phyloP scores from a whole-genome alignment of 768 basidiomycete species.

The Lactarius hatsudake region DNA sequence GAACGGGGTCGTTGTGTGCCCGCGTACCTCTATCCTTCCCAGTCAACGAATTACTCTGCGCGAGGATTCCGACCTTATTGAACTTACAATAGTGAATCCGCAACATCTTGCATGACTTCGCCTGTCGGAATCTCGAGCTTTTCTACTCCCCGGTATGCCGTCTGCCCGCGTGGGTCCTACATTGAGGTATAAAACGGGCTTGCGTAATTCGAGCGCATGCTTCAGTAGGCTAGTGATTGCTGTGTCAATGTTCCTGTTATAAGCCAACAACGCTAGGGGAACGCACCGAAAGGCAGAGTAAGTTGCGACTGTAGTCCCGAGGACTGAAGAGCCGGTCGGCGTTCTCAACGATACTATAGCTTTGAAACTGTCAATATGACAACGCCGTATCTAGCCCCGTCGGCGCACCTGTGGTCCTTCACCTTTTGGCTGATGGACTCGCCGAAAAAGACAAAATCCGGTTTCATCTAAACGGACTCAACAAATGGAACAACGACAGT shows the following conservation, averaged over 20 bases:
- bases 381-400: not conserved
- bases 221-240: slow-evolving; percentile 55
- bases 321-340: slow-evolving; percentile 69
- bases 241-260: slow-evolving; percentile 30
- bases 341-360: slow-evolving; percentile 55
- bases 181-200: slow-evolving; percentile 81
- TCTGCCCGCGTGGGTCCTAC: slow-evolving; percentile 90
- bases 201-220: slow-evolving; percentile 69
- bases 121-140: slow-evolving; percentile 80
- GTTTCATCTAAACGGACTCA: slow-evolving; percentile 60
- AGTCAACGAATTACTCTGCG: not conserved
- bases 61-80: not conserved
- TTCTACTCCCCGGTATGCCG: slow-evolving; percentile 56
- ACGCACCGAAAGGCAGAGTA: slow-evolving; percentile 84
- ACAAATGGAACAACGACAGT: not conserved
- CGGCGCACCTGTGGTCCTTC: slow-evolving; percentile 63
- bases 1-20: slow-evolving; percentile 43
- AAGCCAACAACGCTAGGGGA: not conserved
- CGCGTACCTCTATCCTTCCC: slow-evolving; percentile 43
- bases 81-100: slow-evolving; percentile 57
- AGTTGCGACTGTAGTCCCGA: slow-evolving; percentile 91
- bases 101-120: slow-evolving; percentile 65
- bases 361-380: slow-evolving; percentile 31
- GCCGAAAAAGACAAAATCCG: slow-evolving; percentile 85
- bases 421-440: slow-evolving; percentile 72